Percentiles rank a stretch among this genome's conserved stretches.
phyloP scores from a whole-genome alignment of 371 early-diverging fungal genomes.

The Mucor racemosus region DNA sequence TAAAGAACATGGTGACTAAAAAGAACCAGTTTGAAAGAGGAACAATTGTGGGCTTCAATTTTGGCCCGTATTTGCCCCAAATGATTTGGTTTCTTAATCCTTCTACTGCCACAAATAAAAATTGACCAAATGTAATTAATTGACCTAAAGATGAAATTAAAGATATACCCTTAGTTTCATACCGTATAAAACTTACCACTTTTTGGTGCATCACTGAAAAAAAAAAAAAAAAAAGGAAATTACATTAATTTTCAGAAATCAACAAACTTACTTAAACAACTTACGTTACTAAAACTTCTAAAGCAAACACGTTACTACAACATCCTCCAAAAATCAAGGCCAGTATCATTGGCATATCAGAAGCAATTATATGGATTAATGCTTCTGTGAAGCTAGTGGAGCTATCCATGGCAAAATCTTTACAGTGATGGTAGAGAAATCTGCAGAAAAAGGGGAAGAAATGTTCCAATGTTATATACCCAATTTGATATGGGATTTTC shows the following conservation, averaged over 20 bases:
- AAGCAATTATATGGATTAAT: slow-evolving; percentile 30
- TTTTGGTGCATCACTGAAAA: slow-evolving; percentile 68
- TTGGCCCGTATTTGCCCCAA: slow-evolving; percentile 55
- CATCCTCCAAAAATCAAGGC: slow-evolving; percentile 88
- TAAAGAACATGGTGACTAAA: slow-evolving; percentile 80
- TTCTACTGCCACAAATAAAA: slow-evolving; percentile 75
- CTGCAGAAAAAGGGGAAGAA: neutral
- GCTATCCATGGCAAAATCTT: slow-evolving; percentile 12
- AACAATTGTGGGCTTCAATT: slow-evolving; percentile 66
- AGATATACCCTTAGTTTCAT: neutral
- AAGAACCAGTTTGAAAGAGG: slow-evolving; percentile 77
- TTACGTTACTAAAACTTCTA: slow-evolving; percentile 78
- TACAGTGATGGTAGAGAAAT: neutral
- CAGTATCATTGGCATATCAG: slow-evolving; percentile 55
- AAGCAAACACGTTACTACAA: slow-evolving; percentile 86
- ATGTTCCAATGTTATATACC: neutral
- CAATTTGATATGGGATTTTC: neutral
- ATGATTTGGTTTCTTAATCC: slow-evolving; percentile 71
- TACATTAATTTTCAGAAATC: neutral
- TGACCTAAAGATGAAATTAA: slow-evolving; percentile 49
- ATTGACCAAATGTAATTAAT: slow-evolving; percentile 88
- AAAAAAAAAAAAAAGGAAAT: slow-evolving; percentile 11
- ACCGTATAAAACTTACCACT: slow-evolving; percentile 57
- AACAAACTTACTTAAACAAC: slow-evolving; percentile 14
- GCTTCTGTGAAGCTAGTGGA: slow-evolving; percentile 12